A percentile compares a stretch with the other conserved stretches of the same genome.
These are phyloP conservation scores for Zygosaccharomyces pseudorouxii DNA, from an alignment of 805 yeast species.

Conservation along the genomic window DNA sequence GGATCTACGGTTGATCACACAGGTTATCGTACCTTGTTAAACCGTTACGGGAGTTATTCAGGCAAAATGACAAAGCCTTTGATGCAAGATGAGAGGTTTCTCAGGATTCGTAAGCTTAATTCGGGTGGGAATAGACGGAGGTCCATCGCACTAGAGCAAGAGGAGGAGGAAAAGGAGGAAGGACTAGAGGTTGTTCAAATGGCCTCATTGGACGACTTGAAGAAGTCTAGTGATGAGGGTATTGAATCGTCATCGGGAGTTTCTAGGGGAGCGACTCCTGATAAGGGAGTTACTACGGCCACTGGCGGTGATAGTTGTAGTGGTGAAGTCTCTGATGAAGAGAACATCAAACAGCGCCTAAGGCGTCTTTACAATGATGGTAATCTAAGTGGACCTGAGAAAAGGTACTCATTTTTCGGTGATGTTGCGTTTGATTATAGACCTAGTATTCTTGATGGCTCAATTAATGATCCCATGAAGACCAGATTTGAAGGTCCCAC, in stretches of 20 bases:
- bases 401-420: conserved; percentile 43
- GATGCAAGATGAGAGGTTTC: conserved; percentile 24
- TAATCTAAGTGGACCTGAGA: conserved; percentile 21
- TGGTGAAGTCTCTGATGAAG: conserved; percentile 1
- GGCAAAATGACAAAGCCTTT: conserved; percentile 19
- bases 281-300: neutral
- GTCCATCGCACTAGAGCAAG: conserved; percentile 10
- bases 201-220: conserved; percentile 3
- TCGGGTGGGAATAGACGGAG: conserved; percentile 19
- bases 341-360: conserved; percentile 14
- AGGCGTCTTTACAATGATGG: conserved; percentile 21
- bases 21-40: neutral
- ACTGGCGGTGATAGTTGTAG: neutral
- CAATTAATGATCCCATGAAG: conserved; percentile 29
- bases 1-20: no score
- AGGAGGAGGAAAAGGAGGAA: neutral
- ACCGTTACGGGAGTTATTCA: neutral
- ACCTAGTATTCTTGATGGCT: conserved; percentile 51
- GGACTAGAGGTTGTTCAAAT: conserved; percentile 6
- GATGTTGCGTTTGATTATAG: conserved; percentile 47
- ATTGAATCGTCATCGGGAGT: neutral
- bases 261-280: neutral
- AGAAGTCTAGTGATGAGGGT: neutral
- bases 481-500: conserved; percentile 31
- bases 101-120: conserved; percentile 25